These are phyloP conservation scores for Penicillium occitanis DNA, from an alignment of 2,329 filamentous ascomycete species.

Conservation along the genomic window DNA sequence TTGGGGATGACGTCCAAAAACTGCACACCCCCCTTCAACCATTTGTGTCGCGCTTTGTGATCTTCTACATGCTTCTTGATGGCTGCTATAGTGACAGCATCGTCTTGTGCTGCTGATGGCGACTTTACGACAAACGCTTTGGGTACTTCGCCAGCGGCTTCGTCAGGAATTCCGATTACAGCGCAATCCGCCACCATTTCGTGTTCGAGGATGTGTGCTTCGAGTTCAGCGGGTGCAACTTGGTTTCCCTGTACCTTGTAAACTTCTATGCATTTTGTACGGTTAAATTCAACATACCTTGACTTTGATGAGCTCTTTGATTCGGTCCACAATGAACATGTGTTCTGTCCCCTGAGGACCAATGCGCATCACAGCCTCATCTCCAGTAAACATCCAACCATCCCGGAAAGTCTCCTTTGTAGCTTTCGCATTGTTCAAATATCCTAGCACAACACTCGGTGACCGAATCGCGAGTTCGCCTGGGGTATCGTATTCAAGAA, in stretches of 20 bases:
- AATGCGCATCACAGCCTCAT: constrained; percentile 71
- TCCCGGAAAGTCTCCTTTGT: constrained; percentile 78
- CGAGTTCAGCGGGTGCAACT: constrained; percentile 80
- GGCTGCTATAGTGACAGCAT: constrained; percentile 50
- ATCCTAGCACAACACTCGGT: constrained; percentile 76
- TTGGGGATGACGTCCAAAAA: constrained; percentile 60
- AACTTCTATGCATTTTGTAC: not conserved
- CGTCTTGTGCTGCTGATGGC: constrained; percentile 53
- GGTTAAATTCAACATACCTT: constrained; percentile 51
- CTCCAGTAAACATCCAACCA: constrained; percentile 80
- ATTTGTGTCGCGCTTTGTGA: constrained; percentile 62
- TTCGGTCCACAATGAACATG: constrained; percentile 78
- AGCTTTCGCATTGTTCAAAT: constrained; percentile 81
- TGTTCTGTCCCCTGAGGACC: constrained; percentile 71
- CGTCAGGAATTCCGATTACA: constrained; percentile 71
- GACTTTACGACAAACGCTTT: constrained; percentile 65
- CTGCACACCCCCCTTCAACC: constrained; percentile 61
- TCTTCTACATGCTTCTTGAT: constrained; percentile 61
- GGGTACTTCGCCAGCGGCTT: constrained; percentile 60
- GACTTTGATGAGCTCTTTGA: constrained; percentile 76
- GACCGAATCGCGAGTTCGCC: constrained; percentile 79
- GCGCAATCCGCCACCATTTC: constrained; percentile 73
- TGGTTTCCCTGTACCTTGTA: constrained; percentile 63
- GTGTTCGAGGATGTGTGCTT: constrained; percentile 75
- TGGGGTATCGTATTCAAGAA: constrained; percentile 68